Evolutionary conservation across 257 asterid genomes (phyloP).

Genomic region (Solanum phureja): DNA sequence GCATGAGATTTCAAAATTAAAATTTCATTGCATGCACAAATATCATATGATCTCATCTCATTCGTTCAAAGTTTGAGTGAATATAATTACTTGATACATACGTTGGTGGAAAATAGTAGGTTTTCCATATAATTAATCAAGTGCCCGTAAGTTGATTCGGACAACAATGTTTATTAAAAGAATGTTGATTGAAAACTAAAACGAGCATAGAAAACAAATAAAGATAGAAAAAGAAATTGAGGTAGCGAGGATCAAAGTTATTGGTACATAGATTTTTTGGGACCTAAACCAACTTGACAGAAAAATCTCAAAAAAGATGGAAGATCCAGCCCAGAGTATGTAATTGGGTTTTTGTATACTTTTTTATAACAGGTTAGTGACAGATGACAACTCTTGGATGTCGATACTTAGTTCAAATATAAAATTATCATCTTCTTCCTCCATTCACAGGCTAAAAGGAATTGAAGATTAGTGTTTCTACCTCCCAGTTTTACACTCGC

Average conservation of each 20-base stretch:
- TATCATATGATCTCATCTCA: not conserved
- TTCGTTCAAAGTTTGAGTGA: too few species aligned
- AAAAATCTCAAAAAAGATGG: not conserved
- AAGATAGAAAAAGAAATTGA: not conserved
- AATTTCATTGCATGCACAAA: not conserved
- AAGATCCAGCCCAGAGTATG: not conserved
- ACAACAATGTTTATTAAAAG: too few species aligned
- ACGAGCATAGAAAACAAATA: too few species aligned
- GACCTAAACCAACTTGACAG: not conserved
- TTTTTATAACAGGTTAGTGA: not conserved
- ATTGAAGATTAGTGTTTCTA: not conserved
- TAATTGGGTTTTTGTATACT: not conserved
- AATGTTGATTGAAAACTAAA: too few species aligned
- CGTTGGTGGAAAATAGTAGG: not conserved
- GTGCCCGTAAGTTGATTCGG: not conserved
- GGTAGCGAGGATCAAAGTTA: not conserved
- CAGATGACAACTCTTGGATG: not conserved
- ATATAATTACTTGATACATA: not conserved
- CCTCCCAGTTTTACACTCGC: not conserved
- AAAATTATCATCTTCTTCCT: not conserved
- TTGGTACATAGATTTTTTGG: not conserved
- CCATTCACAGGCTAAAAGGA: not conserved
- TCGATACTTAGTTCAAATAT: not conserved
- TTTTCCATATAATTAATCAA: not conserved
- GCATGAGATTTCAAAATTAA: not conserved